Percentiles rank a stretch among this genome's conserved stretches.
These are phyloP conservation scores for Artemisia annua DNA, from an alignment of 129 eudicot genomes.

Conservation along the genomic window DNA sequence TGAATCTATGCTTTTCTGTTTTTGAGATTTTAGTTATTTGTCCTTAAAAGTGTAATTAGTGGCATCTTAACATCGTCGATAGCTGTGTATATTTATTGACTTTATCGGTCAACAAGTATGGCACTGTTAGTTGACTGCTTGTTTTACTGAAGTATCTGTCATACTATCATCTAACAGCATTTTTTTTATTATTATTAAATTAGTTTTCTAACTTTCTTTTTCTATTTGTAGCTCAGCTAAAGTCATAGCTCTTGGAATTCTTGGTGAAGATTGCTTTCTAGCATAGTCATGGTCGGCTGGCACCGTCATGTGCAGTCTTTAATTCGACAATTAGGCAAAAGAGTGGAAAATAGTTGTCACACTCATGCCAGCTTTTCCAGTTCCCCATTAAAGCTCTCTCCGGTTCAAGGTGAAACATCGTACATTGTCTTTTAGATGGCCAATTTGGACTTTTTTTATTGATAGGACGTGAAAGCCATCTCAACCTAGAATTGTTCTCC, in stretches of 20 bases:
- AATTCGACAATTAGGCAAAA: slow-evolving; percentile 59
- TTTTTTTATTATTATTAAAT: not conserved
- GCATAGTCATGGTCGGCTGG: slow-evolving; percentile 79
- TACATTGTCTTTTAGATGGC: slow-evolving; percentile 15
- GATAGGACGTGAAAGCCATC: not conserved
- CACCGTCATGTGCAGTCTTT: slow-evolving; percentile 60
- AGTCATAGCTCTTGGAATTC: slow-evolving; percentile 19
- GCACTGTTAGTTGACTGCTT: slow-evolving; percentile 12
- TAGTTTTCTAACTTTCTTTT: not conserved
- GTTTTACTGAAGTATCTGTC: not conserved
- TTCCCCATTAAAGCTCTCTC: slow-evolving; percentile 54
- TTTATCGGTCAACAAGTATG: slow-evolving; percentile 2
- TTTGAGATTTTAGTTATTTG: not conserved
- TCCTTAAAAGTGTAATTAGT: not conserved
- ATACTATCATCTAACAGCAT: not conserved
- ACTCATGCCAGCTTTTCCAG: slow-evolving; percentile 40
- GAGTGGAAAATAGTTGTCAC: slow-evolving; percentile 44
- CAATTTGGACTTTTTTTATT: not conserved
- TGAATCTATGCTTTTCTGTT: not conserved
- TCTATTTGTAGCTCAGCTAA: slow-evolving; percentile 16
- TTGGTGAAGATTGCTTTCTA: slow-evolving; percentile 19
- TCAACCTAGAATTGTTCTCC: slow-evolving; percentile 1
- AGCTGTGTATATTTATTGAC: not conserved
- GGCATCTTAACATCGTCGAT: not conserved
- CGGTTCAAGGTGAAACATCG: slow-evolving; percentile 43